Percentiles rank a stretch among this genome's conserved stretches.
Evolutionary conservation across 2,329 filamentous ascomycete species (phyloP).

Genomic region (Alternaria arborescens): DNA sequence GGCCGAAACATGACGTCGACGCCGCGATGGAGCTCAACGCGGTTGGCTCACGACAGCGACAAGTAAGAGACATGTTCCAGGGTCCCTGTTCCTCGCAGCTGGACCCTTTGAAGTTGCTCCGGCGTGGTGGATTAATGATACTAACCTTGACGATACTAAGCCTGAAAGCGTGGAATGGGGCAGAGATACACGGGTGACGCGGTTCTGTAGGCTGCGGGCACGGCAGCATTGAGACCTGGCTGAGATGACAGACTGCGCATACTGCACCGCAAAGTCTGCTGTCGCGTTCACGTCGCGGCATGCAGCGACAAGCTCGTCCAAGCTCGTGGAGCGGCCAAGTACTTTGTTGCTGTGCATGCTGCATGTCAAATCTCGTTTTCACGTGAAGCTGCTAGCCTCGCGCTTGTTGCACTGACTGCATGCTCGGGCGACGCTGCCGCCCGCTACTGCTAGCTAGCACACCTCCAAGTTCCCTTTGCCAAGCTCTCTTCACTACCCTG

Average conservation of each 20-base stretch:
- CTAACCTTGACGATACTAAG: neutral
- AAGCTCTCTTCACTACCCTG: slow-evolving; percentile 14
- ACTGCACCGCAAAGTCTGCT: no score
- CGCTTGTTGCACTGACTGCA: slow-evolving; percentile 12
- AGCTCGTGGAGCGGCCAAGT: no score
- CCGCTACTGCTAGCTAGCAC: slow-evolving; percentile 12
- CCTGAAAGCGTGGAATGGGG: neutral
- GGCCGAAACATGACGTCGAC: slow-evolving; percentile 14
- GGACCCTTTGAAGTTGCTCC: slow-evolving; percentile 2
- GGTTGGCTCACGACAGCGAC: slow-evolving; percentile 10
- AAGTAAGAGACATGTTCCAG: neutral
- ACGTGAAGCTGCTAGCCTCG: slow-evolving; percentile 6
- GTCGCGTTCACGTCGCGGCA: no score
- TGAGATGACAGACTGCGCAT: neutral
- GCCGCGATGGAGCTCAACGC: slow-evolving; percentile 2
- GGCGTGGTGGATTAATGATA: neutral
- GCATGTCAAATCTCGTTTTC: slow-evolving; percentile 1
- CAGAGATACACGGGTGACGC: neutral
- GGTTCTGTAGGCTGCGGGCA: neutral
- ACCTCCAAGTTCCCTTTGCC: slow-evolving; percentile 11
- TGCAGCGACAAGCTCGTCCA: no score
- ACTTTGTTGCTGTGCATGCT: no score
- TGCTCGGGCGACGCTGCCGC: slow-evolving; percentile 16
- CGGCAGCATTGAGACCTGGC: neutral
- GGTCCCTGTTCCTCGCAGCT: slow-evolving; percentile 4